These are phyloP conservation scores for Colletotrichum ledebouriae DNA, from an alignment of 2,329 filamentous ascomycete species.

Conservation along the genomic window DNA sequence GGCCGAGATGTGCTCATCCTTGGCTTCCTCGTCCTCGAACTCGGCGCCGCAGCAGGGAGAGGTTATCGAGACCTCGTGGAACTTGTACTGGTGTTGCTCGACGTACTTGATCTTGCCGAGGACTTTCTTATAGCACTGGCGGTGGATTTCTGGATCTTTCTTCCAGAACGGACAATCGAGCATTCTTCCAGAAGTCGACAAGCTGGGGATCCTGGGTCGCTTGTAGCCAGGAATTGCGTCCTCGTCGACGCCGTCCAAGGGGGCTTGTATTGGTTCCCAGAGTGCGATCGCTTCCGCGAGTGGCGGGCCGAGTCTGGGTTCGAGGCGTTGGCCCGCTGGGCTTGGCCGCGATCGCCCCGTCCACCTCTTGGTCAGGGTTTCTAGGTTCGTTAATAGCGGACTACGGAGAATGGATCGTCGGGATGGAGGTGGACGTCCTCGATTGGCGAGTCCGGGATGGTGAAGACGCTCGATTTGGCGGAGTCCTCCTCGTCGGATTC, in stretches of 20 bases:
- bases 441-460: constrained; percentile 16
- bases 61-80: constrained; percentile 47
- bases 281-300: constrained; percentile 25
- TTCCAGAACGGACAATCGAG: constrained; percentile 51
- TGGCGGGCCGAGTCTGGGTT: constrained; percentile 18
- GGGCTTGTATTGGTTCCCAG: not conserved
- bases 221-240: not conserved
- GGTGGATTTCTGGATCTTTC: constrained; percentile 46
- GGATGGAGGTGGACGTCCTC: constrained; percentile 8
- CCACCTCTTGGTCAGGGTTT: constrained; percentile 21
- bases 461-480: constrained; percentile 30
- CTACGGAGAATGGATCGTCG: constrained; percentile 20
- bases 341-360: not conserved
- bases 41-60: constrained; percentile 47
- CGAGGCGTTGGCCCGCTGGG: not conserved
- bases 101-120: constrained; percentile 48
- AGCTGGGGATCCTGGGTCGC: constrained; percentile 9
- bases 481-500: constrained; percentile 20
- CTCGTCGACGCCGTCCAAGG: not conserved
- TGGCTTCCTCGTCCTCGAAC: constrained; percentile 44
- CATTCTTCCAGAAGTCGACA: not conserved
- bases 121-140: constrained; percentile 47
- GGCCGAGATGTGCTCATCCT: constrained; percentile 43
- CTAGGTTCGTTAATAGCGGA: not conserved
- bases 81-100: constrained; percentile 48